Conservation (phyloP, 139 green algal species). For the Chlorella sorokiniana region DNA sequence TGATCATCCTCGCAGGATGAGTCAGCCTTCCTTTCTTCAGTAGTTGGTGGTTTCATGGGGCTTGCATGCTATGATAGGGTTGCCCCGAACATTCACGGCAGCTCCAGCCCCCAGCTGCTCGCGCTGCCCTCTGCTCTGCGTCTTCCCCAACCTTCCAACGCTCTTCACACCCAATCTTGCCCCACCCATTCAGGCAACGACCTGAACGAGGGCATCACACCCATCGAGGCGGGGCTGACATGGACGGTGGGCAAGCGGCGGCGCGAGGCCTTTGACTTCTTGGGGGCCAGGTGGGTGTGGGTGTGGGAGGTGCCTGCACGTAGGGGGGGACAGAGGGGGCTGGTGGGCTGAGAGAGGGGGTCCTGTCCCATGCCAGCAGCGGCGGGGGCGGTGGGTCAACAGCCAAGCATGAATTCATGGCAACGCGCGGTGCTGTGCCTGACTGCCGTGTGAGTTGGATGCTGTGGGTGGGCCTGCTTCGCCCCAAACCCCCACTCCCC, state of each 20-base stretch:
- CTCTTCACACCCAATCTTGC: not conserved
- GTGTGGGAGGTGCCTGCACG: not conserved
- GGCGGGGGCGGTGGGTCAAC: too few relatives aligned
- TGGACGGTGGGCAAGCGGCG: constrained; percentile 96
- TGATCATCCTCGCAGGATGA: too few relatives aligned
- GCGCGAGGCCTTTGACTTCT: constrained; percentile 89
- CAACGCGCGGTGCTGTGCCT: not conserved
- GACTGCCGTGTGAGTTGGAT: too few relatives aligned
- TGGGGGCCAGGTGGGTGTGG: constrained; percentile 81
- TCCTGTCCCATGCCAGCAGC: too few relatives aligned
- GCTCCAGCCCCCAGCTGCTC: not conserved
- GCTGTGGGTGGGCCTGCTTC: too few relatives aligned
- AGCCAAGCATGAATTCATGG: too few relatives aligned
- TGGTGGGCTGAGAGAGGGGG: not conserved
- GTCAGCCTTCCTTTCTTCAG: not conserved
- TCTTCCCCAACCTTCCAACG: not conserved
- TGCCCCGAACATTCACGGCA: too few relatives aligned
- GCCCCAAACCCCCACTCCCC: too few relatives aligned
- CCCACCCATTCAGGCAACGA: constrained; percentile 84
- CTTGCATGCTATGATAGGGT: too few relatives aligned
- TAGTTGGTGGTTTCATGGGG: too few relatives aligned
- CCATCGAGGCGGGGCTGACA: constrained; percentile 95
- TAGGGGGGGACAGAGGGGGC: not conserved
- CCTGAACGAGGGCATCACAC: constrained; percentile 91
- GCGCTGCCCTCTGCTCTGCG: not conserved